Conservation (phyloP, 2,329 filamentous ascomycete genomes). For the Fusarium anguioides region DNA sequence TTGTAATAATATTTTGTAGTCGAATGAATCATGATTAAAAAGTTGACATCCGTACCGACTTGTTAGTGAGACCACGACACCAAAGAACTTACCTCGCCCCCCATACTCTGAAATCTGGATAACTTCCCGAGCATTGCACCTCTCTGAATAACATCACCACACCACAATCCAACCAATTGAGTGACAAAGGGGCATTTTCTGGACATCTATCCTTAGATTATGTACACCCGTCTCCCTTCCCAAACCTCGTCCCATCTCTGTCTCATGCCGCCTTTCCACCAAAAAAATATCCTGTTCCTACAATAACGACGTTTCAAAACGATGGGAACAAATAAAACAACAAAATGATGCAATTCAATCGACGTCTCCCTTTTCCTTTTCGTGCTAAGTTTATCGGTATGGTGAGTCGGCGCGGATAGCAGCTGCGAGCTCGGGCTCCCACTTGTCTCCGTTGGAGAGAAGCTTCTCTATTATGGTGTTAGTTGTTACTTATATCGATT, state of each 20-base stretch:
- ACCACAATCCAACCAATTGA: conserved; percentile 16
- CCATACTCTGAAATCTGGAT: neutral
- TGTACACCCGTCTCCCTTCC: conserved; percentile 42
- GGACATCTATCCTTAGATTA: conserved; percentile 43
- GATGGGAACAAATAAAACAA: conserved; percentile 26
- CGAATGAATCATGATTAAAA: conserved; percentile 10
- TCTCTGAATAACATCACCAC: neutral
- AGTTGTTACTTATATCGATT: conserved; percentile 21
- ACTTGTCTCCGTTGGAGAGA: conserved; percentile 90
- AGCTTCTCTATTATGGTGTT: conserved; percentile 73
- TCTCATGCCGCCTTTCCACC: conserved; percentile 12
- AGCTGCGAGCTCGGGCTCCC: conserved; percentile 97
- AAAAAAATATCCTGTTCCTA: conserved; percentile 36
- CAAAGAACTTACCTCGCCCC: neutral
- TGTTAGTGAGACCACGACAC: neutral
- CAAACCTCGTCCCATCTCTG: conserved; percentile 14
- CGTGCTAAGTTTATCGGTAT: conserved; percentile 71
- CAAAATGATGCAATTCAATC: conserved; percentile 20
- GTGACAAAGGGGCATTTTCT: conserved; percentile 44
- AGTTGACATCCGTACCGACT: neutral
- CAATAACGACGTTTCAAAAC: conserved; percentile 30
- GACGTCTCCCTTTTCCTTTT: conserved; percentile 27
- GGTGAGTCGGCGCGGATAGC: conserved; percentile 92
- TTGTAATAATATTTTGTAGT: neutral
- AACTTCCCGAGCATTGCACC: neutral